Base-by-base conservation (phyloP, 805 yeast genomes). In the Zygosaccharomyces pseudorouxii region DNA sequence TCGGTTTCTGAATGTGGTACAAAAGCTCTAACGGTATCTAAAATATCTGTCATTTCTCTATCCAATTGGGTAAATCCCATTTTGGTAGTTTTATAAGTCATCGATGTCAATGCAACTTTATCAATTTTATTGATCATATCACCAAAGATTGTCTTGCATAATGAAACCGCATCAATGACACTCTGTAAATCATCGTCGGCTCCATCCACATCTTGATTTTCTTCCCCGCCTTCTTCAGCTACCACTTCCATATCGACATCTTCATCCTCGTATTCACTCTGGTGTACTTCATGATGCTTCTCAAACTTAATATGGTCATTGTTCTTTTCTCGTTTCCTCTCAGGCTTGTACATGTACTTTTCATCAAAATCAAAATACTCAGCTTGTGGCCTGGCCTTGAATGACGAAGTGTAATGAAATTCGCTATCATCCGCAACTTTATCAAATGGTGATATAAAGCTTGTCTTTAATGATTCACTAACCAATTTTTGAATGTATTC, bases 331-430 rank as follows among this genome's bases (percentile, higher is more conserved):
- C n/a, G 44, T 12, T 48, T 47, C 25, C 38, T 27, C 10, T 42
- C 47, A 16, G 51, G 44, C 36, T 47, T 37, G 23, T 49, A 49
- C 46, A 39, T 47, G 28, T 51, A 47, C 28, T 50, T 44, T 9
- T 52, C 51, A 48, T 57, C 60, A 38, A 61, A 61, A 46, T 61
- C 65, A 41, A 61, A 61, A 39, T 53, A 51, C 40, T 61, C 64
- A 9, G 59, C 62, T 35, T 60, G 61, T n/a, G 57, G 53, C n/a
- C 65, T 52, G 10, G 55, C 53, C 25, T 52, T 48, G 28, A 58
- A 51, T 5, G 56, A 45, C 4, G 63, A 55, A 9, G 63, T 60
- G 36, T 60, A 57, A 38, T 57, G 51, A 20, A 54, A 58, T 8
- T 30, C 47, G 5, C 46, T 45, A 38, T 51, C 47, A 40, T 51